Evolutionary conservation across 2,329 filamentous ascomycete species (phyloP), one percentile per base, ranked within the genome.

Genomic region (Cladosporium sp.): DNA sequence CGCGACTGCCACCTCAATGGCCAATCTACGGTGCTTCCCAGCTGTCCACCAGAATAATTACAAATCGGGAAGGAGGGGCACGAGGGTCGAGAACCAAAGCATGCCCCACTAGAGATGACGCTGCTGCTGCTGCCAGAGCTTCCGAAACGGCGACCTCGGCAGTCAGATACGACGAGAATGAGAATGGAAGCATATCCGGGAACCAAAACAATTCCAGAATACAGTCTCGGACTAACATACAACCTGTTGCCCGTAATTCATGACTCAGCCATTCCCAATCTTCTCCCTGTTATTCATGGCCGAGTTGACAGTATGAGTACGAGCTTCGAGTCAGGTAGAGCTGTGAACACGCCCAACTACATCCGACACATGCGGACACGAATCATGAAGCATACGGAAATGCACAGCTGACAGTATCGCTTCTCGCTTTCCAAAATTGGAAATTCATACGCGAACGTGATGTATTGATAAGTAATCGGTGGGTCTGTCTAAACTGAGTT

Each of bases 1-100:
- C 34, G 28, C 36, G 21, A 25, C 14, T 51, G 39, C 21, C 49
- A 63, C 49, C 60, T 63, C 60, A 63, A 63, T 63, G 60, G 60
- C 60, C 60, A 49, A 56, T 54, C 21, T 25, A 21, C 46, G 58
- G 58, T 49, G 46, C 46, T 25, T 49, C 26, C 8, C 46, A 11
- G 32, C 36, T 53, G 21, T 28, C 5, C 36, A n/a, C 18, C 36
- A 43, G 36, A n/a, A 30, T 13, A 61, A 63, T 63, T 56, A 51
- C 60, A 63, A 63, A 63, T 62, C 21, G 21, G 39, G 39, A 46
- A 46, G 39, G 39, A 46, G 39, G 39, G 39, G 28, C 7, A n/a
- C 28, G 28, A 28, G 28, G 28, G 39, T 46, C 39, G 39, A 43
- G 34, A 39, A 62, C 28, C 59, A 61, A 18, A 36, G 16, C 18